Percentiles rank a stretch among this genome's conserved stretches.
These are phyloP conservation scores for Cladosporium sp. DNA, from an alignment of 2,329 filamentous ascomycete species.

Conservation along the genomic window DNA sequence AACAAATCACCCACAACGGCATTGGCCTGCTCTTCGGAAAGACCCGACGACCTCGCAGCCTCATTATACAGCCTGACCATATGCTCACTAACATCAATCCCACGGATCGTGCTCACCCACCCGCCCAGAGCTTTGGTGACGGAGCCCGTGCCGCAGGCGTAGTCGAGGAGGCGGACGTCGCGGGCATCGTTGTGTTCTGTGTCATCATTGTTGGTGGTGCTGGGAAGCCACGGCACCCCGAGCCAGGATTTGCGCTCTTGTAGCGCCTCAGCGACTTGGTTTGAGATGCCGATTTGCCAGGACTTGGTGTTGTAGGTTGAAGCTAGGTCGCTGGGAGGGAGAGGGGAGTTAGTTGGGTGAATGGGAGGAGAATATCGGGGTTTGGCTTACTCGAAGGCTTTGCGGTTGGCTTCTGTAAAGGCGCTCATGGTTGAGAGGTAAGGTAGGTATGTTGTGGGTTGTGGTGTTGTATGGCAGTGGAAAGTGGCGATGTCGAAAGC, in stretches of 20 bases:
- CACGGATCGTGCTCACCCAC: slow-evolving; percentile 27
- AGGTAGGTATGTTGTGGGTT: too few species aligned
- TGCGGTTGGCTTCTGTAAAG: slow-evolving; percentile 32
- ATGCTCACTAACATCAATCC: slow-evolving; percentile 29
- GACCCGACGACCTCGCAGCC: slow-evolving; percentile 19
- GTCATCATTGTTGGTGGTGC: too few species aligned
- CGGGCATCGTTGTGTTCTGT: slow-evolving; percentile 6
- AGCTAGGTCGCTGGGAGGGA: slow-evolving; percentile 29
- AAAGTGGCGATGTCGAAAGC: too few species aligned
- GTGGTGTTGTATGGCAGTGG: too few species aligned
- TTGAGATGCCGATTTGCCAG: slow-evolving; percentile 29
- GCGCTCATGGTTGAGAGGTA: slow-evolving; percentile 28
- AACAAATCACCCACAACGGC: slow-evolving; percentile 36
- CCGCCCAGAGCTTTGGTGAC: slow-evolving; percentile 29
- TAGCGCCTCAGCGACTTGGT: slow-evolving; percentile 27
- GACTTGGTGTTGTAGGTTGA: slow-evolving; percentile 29
- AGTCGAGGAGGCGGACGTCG: slow-evolving; percentile 29
- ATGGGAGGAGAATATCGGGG: slow-evolving; percentile 1
- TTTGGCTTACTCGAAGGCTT: slow-evolving; percentile 29
- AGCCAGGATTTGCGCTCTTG: slow-evolving; percentile 27
- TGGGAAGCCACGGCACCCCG: slow-evolving; percentile 25
- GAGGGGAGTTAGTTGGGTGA: background rate
- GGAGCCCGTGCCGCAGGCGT: slow-evolving; percentile 32
- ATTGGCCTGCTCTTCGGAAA: slow-evolving; percentile 20
- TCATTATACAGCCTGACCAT: slow-evolving; percentile 32